phyloP scores from a whole-genome alignment of 163 green algal genomes.

The Chlamydomonas reinhardtii region DNA sequence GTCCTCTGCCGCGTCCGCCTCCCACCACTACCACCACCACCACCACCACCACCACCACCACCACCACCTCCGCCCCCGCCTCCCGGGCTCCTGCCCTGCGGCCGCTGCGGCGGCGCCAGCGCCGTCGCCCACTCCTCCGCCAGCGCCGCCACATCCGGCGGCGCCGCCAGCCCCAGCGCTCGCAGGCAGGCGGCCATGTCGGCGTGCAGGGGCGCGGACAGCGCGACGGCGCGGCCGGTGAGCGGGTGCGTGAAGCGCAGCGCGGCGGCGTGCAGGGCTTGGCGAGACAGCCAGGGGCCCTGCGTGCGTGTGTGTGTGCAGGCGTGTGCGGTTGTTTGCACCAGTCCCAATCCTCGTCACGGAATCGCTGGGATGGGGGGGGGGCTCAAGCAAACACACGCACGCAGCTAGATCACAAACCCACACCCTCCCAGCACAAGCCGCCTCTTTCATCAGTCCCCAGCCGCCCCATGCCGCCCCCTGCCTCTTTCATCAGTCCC shows the following conservation, averaged over 20 bases:
- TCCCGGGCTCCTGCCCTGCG: neutral
- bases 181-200: conserved; percentile 50
- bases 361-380: no score
- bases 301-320: neutral
- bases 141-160: neutral
- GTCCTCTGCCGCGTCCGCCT: neutral
- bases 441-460: no score
- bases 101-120: neutral
- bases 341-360: no score
- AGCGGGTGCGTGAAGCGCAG: conserved; percentile 59
- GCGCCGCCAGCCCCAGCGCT: conserved; percentile 41
- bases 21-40: neutral
- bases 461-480: no score
- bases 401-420: no score
- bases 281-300: conserved; percentile 64
- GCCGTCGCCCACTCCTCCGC: neutral
- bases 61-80: neutral
- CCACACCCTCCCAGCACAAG: no score
- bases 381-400: no score
- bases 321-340: no score
- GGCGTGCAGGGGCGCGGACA: conserved; percentile 55
- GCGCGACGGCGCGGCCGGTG: conserved; percentile 27
- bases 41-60: neutral
- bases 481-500: no score
- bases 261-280: conserved; percentile 63